Base-by-base conservation (phyloP, 2,329 filamentous ascomycete genomes). In the Epichloe aotearoae region DNA sequence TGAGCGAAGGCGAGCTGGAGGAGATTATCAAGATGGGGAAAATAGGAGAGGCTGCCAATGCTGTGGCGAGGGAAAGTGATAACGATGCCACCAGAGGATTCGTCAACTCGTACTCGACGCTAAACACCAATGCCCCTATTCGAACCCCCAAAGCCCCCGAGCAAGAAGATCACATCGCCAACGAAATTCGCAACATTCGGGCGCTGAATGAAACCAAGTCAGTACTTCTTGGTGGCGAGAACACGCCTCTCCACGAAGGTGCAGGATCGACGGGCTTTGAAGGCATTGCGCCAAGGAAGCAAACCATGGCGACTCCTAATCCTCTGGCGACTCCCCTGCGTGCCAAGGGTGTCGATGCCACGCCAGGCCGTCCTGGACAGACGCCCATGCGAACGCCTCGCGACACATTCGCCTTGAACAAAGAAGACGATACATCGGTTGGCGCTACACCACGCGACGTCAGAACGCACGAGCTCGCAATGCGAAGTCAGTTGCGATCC, bases 21-120 rank as follows among this genome's bases (percentile, higher is more conserved):
- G 90, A 96, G 58, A 97, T 98, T 61, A 88, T 98, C 56, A 98
- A 98, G 73, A 95, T 97, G 89, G 91, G 93, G 43, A 86, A 95
- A 78, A 80, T 89, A 53, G 93, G 91, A 38, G 89, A 96, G 62
- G 83, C 84, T 48, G 93, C 93, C 42, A 89, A 83, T 60, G 72
- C 76, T 55, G 74, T 86, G 64, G 88, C 87, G 4, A 79, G 80
- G 43, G 81, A 82, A 49, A 86, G 86, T 64, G 88, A 95, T 53
- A 94, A 90, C 56, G 82, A 88, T 62, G 82, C 87, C 49, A 95
- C 90, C 0, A 81, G 86, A 57, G 89, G 90, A 4, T 74, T 98
- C 44, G 79, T 97, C 52, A 88, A 88, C 57, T 87, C 89, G 58
- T 98, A 98, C 66, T 81, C 85, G 15, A 82, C 80, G 39, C 79